Percentiles rank a stretch among this genome's conserved stretches.
Conservation (phyloP, 495 filamentous ascomycete species). For the Niebla homalea region DNA sequence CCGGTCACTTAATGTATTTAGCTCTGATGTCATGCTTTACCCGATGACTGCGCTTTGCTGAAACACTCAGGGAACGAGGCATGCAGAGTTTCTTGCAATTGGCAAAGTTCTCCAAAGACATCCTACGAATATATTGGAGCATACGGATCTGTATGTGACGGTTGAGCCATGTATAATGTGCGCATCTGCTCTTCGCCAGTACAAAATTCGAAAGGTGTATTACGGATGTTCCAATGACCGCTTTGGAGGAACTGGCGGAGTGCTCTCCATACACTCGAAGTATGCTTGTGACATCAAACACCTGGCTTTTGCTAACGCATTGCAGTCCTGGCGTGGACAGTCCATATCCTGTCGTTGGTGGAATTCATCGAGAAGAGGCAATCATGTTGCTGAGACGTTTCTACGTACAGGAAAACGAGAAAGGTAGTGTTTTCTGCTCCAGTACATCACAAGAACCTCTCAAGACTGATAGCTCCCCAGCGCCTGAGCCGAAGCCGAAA, state of each 20-base stretch:
- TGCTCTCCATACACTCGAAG: constrained; percentile 73
- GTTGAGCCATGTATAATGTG: constrained; percentile 99
- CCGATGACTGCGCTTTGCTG: constrained; percentile 3
- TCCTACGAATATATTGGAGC: constrained; percentile 45
- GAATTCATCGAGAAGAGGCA: constrained; percentile 73
- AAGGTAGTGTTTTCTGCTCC: constrained; percentile 37
- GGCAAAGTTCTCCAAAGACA: constrained; percentile 43
- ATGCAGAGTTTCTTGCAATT: constrained; percentile 87
- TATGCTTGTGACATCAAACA: constrained; percentile 19
- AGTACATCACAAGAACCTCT: not conserved
- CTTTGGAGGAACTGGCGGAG: constrained; percentile 90
- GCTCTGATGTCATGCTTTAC: not conserved
- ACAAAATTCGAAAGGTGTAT: constrained; percentile 68
- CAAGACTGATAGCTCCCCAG: constrained; percentile 20
- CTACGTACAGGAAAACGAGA: constrained; percentile 91
- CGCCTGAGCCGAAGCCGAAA: constrained; percentile 48
- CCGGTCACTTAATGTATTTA: constrained; percentile 52
- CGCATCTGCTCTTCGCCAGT: constrained; percentile 78
- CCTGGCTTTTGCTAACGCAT: constrained; percentile 2
- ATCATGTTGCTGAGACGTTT: constrained; percentile 84
- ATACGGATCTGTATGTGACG: constrained; percentile 83
- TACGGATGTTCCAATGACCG: constrained; percentile 93
- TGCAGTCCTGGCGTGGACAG: constrained; percentile 47
- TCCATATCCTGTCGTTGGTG: constrained; percentile 65
- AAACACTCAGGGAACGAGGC: constrained; percentile 62